Evolutionary conservation across 108 stramenopile species (phyloP).

Genomic region (Bacterosira constricta): DNA sequence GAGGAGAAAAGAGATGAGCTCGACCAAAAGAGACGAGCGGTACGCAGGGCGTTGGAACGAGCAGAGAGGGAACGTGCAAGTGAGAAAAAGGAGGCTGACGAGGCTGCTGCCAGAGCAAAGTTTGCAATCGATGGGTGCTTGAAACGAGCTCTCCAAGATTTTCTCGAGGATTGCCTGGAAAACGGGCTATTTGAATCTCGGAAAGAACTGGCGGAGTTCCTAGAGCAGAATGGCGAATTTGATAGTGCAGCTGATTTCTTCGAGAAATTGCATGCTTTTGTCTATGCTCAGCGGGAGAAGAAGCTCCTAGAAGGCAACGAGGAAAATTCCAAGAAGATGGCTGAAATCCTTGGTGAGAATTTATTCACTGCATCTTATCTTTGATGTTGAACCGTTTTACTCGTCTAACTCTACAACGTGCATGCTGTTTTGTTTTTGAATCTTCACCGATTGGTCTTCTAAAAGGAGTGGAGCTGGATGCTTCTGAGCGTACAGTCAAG

Average conservation of each 20-base stretch:
- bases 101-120: constrained; percentile 1
- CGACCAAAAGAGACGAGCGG: constrained; percentile 30
- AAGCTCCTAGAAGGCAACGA: constrained; percentile 7
- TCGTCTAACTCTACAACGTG: no score
- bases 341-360: constrained; percentile 39
- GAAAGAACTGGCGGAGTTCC: no score
- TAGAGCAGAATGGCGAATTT: no score
- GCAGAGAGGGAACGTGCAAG: constrained; percentile 18
- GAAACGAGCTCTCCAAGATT: constrained; percentile 7
- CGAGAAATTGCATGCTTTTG: constrained; percentile 36
- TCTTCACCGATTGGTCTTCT: no score
- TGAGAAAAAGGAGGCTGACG: neutral
- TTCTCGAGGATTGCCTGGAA: no score
- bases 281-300: constrained; percentile 28
- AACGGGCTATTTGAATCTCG: no score
- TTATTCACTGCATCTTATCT: no score
- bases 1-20: no score
- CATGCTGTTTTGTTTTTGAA: no score
- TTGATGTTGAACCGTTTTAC: no score
- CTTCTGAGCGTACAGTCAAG: constrained; percentile 27
- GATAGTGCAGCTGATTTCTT: constrained; percentile 16
- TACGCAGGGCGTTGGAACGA: constrained; percentile 16
- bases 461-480: constrained; percentile 24
- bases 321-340: constrained; percentile 23
- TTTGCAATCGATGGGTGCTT: neutral